phyloP scores from a whole-genome alignment of 2,329 filamentous ascomycete species.

The Dothiorella sarmentorum region DNA sequence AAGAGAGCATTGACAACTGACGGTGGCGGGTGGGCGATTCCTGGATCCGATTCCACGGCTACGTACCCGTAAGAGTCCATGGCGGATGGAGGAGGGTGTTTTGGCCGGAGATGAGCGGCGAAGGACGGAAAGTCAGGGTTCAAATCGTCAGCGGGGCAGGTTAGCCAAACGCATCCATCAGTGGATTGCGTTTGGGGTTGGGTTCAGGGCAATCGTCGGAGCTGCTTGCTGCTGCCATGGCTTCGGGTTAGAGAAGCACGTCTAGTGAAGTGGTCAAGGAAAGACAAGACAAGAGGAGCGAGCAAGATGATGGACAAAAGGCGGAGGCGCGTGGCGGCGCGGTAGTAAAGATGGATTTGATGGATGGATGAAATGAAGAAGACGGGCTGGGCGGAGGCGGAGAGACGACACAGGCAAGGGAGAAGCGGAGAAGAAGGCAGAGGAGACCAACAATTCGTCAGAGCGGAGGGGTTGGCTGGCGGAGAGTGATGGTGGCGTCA shows the following conservation, averaged over 20 bases:
- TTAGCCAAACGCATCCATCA: constrained; percentile 20
- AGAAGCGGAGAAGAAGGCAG: constrained; percentile 18
- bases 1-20: constrained; percentile 15
- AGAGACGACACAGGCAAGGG: constrained; percentile 15
- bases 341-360: constrained; percentile 22
- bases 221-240: constrained; percentile 45
- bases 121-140: not conserved
- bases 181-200: constrained; percentile 26
- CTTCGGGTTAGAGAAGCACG: constrained; percentile 38
- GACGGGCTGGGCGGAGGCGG: constrained; percentile 10
- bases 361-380: constrained; percentile 22
- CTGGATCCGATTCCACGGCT: constrained; percentile 7
- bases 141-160: not conserved
- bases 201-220: constrained; percentile 29
- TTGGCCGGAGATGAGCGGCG: not conserved
- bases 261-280: constrained; percentile 29
- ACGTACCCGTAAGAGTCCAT: constrained; percentile 41
- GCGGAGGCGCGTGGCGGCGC: constrained; percentile 19
- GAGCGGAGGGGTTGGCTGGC: constrained; percentile 12
- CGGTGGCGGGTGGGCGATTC: not conserved
- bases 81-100: not conserved
- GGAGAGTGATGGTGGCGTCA: constrained; percentile 25
- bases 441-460: constrained; percentile 20
- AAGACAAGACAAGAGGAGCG: constrained; percentile 28
- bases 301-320: constrained; percentile 23